These are phyloP conservation scores for Leptomonas pyrrhocoris DNA, from an alignment of 208 protist genomes.

Conservation along the genomic window DNA sequence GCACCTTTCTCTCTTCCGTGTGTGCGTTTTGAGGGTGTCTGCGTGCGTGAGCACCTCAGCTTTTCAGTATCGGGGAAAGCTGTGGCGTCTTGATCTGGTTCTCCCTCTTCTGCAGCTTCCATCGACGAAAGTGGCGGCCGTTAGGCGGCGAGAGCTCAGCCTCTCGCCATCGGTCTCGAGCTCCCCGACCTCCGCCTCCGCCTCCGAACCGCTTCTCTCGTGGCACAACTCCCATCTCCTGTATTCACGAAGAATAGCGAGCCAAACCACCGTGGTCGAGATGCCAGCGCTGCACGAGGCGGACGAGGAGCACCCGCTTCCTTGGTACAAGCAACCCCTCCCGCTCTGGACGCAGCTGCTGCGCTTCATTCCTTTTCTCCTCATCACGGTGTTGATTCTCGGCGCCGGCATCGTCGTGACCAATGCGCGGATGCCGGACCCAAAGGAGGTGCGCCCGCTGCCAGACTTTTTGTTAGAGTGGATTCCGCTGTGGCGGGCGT, in stretches of 20 bases:
- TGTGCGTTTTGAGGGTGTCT: too few relatives aligned
- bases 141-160: conserved; percentile 9
- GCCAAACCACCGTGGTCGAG: too few relatives aligned
- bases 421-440: conserved; percentile 81
- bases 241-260: background rate
- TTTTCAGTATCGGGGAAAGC: too few relatives aligned
- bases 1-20: too few relatives aligned
- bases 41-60: too few relatives aligned
- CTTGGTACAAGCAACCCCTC: conserved; percentile 56
- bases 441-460: conserved; percentile 54
- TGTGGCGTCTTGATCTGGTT: background rate
- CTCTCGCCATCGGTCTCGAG: background rate
- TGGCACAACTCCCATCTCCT: background rate
- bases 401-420: conserved; percentile 68
- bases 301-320: conserved; percentile 6
- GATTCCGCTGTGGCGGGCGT: conserved; percentile 46
- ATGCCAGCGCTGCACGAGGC: background rate
- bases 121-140: conserved; percentile 6
- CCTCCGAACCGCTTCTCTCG: background rate
- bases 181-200: background rate
- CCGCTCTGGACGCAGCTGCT: conserved; percentile 71
- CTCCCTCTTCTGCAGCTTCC: background rate
- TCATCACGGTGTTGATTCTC: conserved; percentile 58
- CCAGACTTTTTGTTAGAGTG: conserved; percentile 78
- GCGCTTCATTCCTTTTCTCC: conserved; percentile 63